These are phyloP conservation scores for Zygnema cylindricum DNA, from an alignment of 139 green algal genomes.

Conservation along the genomic window DNA sequence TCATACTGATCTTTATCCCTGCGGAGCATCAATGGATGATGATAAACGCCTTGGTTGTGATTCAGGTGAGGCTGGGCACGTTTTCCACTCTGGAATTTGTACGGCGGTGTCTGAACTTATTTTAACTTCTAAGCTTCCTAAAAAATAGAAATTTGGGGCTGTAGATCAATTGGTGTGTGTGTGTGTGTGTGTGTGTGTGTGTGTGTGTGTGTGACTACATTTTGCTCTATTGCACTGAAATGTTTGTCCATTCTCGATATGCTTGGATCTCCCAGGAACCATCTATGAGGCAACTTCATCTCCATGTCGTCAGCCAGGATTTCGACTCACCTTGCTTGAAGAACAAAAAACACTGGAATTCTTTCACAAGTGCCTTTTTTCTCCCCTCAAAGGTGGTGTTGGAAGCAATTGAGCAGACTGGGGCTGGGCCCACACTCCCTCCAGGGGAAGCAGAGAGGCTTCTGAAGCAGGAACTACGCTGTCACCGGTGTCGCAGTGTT, in stretches of 20 bases:
- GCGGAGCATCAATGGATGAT: too few species aligned
- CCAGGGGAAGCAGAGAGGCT: conserved; percentile 42
- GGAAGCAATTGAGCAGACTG: conserved; percentile 37
- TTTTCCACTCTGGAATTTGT: too few species aligned
- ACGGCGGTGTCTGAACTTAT: too few species aligned
- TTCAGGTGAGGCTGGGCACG: too few species aligned
- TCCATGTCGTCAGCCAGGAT: conserved; percentile 83
- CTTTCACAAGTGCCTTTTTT: conserved; percentile 80
- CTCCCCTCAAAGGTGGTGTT: conserved; percentile 41
- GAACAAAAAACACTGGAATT: conserved; percentile 85
- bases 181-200: not conserved
- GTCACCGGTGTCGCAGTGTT: conserved; percentile 68
- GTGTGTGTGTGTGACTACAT: too few species aligned
- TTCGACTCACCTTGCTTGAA: conserved; percentile 74
- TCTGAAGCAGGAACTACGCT: conserved; percentile 71
- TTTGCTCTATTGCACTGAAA: too few species aligned
- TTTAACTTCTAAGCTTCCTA: too few species aligned
- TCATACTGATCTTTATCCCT: too few species aligned
- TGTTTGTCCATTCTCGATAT: not conserved
- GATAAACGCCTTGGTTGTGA: too few species aligned
- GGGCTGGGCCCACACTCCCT: conserved; percentile 59
- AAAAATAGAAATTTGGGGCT: too few species aligned
- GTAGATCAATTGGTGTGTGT: too few species aligned
- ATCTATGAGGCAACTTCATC: conserved; percentile 84
- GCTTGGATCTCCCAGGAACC: conserved; percentile 62